These are phyloP conservation scores for Kwoniella newhampshirensis DNA, from an alignment of 768 basidiomycete species.

Conservation along the genomic window DNA sequence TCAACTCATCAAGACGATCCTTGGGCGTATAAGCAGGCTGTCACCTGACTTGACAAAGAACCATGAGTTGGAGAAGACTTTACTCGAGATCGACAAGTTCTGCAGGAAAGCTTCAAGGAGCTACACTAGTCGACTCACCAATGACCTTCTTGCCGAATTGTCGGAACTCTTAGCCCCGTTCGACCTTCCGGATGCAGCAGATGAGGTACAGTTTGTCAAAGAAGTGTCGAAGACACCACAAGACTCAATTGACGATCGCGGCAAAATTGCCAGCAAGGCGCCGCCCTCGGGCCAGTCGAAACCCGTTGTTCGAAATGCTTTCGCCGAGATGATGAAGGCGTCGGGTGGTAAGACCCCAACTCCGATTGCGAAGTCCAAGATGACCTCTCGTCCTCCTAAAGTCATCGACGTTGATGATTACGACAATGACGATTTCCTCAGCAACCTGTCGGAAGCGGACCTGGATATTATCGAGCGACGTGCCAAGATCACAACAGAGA, in stretches of 20 bases:
- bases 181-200: slow-evolving; percentile 56
- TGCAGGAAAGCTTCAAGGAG: slow-evolving; percentile 39
- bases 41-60: slow-evolving; percentile 52
- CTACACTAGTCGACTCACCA: slow-evolving; percentile 45
- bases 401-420: slow-evolving; percentile 26
- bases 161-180: slow-evolving; percentile 68
- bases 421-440: slow-evolving; percentile 44
- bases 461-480: slow-evolving; percentile 43
- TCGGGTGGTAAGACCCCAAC: slow-evolving; percentile 17
- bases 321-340: slow-evolving; percentile 49
- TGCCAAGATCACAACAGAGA: slow-evolving; percentile 24
- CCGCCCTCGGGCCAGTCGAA: slow-evolving; percentile 14
- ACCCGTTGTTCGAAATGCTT: slow-evolving; percentile 39
- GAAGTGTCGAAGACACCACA: background rate
- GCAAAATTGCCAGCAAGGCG: background rate
- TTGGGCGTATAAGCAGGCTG: slow-evolving; percentile 72
- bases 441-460: slow-evolving; percentile 30
- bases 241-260: slow-evolving; percentile 7
- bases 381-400: slow-evolving; percentile 11
- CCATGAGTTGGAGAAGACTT: slow-evolving; percentile 55
- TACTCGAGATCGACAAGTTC: slow-evolving; percentile 64
- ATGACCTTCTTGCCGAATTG: slow-evolving; percentile 63
- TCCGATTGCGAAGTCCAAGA: slow-evolving; percentile 10
- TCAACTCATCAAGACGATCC: slow-evolving; percentile 72
- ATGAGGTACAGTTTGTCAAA: slow-evolving; percentile 62